phyloP scores from a whole-genome alignment of 768 basidiomycete species.

The Russula sp. region DNA sequence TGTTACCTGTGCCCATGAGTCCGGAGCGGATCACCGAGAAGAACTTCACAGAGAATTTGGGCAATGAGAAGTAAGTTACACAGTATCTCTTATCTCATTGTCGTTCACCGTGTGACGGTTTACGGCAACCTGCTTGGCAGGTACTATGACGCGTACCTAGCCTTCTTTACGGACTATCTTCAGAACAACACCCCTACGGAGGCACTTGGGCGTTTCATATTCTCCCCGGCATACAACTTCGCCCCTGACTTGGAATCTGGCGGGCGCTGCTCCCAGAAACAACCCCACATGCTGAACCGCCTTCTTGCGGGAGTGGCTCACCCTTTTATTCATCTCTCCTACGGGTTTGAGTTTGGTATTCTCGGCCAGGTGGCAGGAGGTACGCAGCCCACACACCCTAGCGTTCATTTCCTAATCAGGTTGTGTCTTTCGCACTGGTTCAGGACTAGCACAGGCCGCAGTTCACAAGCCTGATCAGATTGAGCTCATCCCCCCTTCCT shows the following conservation, averaged over 20 bases:
- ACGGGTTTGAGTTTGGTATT: slow-evolving; percentile 55
- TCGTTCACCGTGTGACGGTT: too few relatives aligned
- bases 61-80: slow-evolving; percentile 43
- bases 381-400: slow-evolving; percentile 23
- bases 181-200: slow-evolving; percentile 37
- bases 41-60: slow-evolving; percentile 52
- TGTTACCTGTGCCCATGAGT: slow-evolving; percentile 33
- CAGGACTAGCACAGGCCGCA: slow-evolving; percentile 53
- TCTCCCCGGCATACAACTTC: slow-evolving; percentile 47
- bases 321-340: slow-evolving; percentile 57
- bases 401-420: neutral
- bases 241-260: slow-evolving; percentile 24
- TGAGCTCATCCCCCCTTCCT: slow-evolving; percentile 30
- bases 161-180: slow-evolving; percentile 44
- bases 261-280: slow-evolving; percentile 23
- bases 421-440: neutral
- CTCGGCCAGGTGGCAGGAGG: slow-evolving; percentile 59
- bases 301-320: slow-evolving; percentile 53
- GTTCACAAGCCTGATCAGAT: slow-evolving; percentile 39
- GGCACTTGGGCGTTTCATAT: slow-evolving; percentile 54
- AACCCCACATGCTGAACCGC: slow-evolving; percentile 52
- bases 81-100: neutral
- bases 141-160: slow-evolving; percentile 53
- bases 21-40: slow-evolving; percentile 40
- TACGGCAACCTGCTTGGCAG: slow-evolving; percentile 29